These are phyloP conservation scores for Apodospora peruviana DNA, from an alignment of 495 filamentous ascomycete genomes.

Conservation along the genomic window DNA sequence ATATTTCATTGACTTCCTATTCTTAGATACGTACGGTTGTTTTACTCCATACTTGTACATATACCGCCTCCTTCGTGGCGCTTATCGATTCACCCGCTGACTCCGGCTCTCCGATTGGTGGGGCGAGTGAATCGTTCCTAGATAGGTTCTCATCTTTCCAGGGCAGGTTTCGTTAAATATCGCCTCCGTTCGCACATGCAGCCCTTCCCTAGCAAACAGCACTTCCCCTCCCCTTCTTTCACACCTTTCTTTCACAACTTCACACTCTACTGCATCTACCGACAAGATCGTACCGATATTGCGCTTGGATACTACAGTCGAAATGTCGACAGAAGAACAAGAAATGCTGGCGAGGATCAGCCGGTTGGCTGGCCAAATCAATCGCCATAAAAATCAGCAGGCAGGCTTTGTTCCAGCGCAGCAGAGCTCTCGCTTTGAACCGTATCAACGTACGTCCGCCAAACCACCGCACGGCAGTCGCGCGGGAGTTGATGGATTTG, in stretches of 20 bases:
- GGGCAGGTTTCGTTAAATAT: no score
- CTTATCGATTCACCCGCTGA: no score
- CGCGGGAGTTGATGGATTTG: slow-evolving; percentile 14
- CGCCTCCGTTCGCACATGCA: no score
- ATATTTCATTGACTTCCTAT: no score
- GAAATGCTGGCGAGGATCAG: slow-evolving; percentile 71
- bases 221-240: no score
- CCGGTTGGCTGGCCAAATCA: slow-evolving; percentile 75
- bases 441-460: slow-evolving; percentile 19
- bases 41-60: no score
- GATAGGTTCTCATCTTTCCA: no score
- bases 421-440: slow-evolving; percentile 3
- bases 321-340: slow-evolving; percentile 68
- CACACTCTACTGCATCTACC: background rate
- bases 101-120: no score
- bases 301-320: background rate
- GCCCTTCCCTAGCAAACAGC: no score
- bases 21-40: no score
- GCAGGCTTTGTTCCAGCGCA: slow-evolving; percentile 19
- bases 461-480: background rate
- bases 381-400: slow-evolving; percentile 69
- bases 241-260: background rate
- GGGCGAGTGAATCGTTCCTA: no score
- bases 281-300: background rate
- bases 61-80: no score